Evolutionary conservation across 2,329 filamentous ascomycete genomes (phyloP), one percentile per base, ranked within the genome.

Genomic region (Allantophomopsis cytisporea): DNA sequence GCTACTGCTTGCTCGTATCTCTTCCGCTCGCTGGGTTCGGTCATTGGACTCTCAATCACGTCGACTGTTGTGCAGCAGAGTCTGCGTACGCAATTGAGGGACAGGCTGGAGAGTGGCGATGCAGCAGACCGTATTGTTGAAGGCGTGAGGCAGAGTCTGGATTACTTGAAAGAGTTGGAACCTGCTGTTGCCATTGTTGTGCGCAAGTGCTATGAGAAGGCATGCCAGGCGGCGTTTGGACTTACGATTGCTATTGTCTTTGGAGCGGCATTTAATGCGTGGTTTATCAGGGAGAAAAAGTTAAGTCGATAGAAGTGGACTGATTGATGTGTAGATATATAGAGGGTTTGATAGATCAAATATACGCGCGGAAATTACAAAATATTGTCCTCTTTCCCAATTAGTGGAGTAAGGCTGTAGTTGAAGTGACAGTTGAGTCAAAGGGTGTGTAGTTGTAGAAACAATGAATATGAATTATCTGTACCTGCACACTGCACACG

Each of bases 1-100:
- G 80, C 78, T 4, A 82, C 83, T 13, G 83, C 84, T 7, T 86
- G 81, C 55, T 83, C 77, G 15, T 89, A 89, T 58, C 72, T 89
- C 17, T 89, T 89, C 65, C 76, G 83, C 31, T 80, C 79, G 1
- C 65, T 88, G 1, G 84, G 83, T 10, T 66, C 87, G 40, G 80
- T 79, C n/a, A 61, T 84, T 41, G 72, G 73, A 38, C 76, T 75
- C 2, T 77, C 73, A 2, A 54, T 81, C 39, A 65, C 68, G 21
- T 68, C 81, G 1, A 83, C 81, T 2, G 68, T 84, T 7, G 70
- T 86, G 35, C 85, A 89, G 53, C 75, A 82, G 51, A 66, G 68
- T 2, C 63, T 89, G 15, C 66, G 80, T 13, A 61, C 60, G 2
- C 63, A 70, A 36, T 63, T 89, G 4, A 61, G 64, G 2, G 50